These are phyloP conservation scores for Russula olivacea DNA, from an alignment of 768 basidiomycete species.

Conservation along the genomic window DNA sequence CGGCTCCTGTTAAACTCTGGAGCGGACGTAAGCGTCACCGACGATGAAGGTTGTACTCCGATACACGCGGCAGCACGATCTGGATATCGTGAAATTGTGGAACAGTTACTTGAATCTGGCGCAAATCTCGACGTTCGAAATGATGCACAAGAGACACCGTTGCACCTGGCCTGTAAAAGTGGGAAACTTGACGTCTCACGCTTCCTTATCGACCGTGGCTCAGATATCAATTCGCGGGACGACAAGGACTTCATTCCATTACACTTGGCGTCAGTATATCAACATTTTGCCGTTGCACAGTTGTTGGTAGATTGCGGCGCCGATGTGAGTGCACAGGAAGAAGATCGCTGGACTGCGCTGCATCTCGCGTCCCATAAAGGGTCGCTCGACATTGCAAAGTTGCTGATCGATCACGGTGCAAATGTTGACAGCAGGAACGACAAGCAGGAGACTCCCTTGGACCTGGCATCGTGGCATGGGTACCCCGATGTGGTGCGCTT, in stretches of 20 bases:
- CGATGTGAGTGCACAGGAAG: neutral
- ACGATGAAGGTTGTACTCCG: conserved; percentile 4
- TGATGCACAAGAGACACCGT: neutral
- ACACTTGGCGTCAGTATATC: neutral
- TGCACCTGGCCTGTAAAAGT: neutral
- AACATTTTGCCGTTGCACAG: neutral
- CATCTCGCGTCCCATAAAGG: neutral
- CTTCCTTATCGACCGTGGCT: neutral
- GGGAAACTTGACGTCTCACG: neutral
- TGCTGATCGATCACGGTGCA: neutral
- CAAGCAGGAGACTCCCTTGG: neutral
- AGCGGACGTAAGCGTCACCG: neutral
- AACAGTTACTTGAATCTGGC: neutral
- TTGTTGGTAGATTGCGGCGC: neutral
- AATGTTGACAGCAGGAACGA: neutral
- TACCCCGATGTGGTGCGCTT: neutral
- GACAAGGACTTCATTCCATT: neutral
- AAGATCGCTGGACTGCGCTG: neutral
- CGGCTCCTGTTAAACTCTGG: neutral
- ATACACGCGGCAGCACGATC: conserved; percentile 2
- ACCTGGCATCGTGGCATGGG: neutral
- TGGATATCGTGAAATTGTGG: neutral
- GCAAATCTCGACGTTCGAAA: neutral
- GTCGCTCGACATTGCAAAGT: neutral
- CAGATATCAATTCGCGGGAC: neutral